These are phyloP conservation scores for Fomitopsis schrenkii DNA, from an alignment of 1,284 basidiomycete genomes.

Conservation along the genomic window DNA sequence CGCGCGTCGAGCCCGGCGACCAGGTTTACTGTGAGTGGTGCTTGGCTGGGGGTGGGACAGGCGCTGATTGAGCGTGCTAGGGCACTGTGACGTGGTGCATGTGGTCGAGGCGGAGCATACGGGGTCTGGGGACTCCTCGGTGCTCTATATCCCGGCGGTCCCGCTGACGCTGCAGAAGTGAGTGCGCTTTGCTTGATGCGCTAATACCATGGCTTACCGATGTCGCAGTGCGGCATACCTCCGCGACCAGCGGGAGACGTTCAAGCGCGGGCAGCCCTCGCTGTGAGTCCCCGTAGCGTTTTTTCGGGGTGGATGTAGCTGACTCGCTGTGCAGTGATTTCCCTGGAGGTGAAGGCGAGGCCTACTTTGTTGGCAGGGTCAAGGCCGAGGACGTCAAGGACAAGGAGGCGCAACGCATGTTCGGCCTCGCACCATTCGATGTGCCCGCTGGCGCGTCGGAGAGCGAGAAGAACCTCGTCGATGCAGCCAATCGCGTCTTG, in stretches of 20 bases:
- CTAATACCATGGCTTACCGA: not conserved
- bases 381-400: constrained; percentile 38
- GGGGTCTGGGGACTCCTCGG: constrained; percentile 64
- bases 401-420: constrained; percentile 28
- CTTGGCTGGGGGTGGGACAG: not conserved
- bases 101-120: constrained; percentile 63
- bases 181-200: constrained; percentile 8
- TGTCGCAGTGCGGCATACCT: constrained; percentile 55
- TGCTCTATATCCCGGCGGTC: constrained; percentile 78
- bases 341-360: constrained; percentile 72
- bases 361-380: constrained; percentile 47
- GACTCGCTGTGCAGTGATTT: constrained; percentile 49
- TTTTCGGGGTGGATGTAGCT: too few species aligned
- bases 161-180: constrained; percentile 67
- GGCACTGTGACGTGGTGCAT: constrained; percentile 69
- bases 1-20: constrained; percentile 64
- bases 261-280: constrained; percentile 52
- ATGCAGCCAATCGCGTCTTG: constrained; percentile 22
- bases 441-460: constrained; percentile 11
- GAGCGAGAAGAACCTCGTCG: constrained; percentile 18
- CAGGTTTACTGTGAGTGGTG: constrained; percentile 61
- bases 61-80: constrained; percentile 23
- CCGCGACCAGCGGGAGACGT: constrained; percentile 51
- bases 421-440: constrained; percentile 33
- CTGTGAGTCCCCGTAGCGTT: constrained; percentile 36